phyloP scores from a whole-genome alignment of 106 monocot genomes.

The Dendrobium officinale region DNA sequence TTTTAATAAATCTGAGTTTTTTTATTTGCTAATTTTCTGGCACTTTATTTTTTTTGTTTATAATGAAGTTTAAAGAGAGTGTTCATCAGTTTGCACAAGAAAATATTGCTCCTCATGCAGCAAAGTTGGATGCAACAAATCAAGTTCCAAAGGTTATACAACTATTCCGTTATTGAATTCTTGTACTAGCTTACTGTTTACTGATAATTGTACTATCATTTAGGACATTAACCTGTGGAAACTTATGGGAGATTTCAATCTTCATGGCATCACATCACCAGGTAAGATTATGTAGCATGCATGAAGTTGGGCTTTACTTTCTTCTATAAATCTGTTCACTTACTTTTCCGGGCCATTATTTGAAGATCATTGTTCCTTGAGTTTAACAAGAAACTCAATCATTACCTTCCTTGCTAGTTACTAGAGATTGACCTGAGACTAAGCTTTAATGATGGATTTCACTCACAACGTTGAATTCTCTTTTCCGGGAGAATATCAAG shows the following conservation, averaged over 20 bases:
- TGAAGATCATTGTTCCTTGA: neutral
- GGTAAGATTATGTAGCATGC: conserved; percentile 33
- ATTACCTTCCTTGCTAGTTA: neutral
- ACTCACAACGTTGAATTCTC: neutral
- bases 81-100: conserved; percentile 84
- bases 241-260: conserved; percentile 95
- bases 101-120: conserved; percentile 86
- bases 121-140: conserved; percentile 65
- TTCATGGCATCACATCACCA: conserved; percentile 92
- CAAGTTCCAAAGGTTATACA: conserved; percentile 68
- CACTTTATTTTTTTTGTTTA: conserved; percentile 1
- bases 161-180: neutral
- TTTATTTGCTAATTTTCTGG: neutral
- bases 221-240: conserved; percentile 90
- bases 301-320: neutral
- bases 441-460: neutral
- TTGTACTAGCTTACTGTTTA: neutral
- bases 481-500: neutral
- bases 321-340: neutral
- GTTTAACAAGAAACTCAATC: neutral
- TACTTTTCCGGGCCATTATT: neutral
- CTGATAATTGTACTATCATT: conserved; percentile 14
- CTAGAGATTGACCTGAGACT: neutral
- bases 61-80: conserved; percentile 86
- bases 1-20: too few relatives aligned